phyloP scores from a whole-genome alignment of 2,329 filamentous ascomycete genomes.

The Pleomassaria siparia region DNA sequence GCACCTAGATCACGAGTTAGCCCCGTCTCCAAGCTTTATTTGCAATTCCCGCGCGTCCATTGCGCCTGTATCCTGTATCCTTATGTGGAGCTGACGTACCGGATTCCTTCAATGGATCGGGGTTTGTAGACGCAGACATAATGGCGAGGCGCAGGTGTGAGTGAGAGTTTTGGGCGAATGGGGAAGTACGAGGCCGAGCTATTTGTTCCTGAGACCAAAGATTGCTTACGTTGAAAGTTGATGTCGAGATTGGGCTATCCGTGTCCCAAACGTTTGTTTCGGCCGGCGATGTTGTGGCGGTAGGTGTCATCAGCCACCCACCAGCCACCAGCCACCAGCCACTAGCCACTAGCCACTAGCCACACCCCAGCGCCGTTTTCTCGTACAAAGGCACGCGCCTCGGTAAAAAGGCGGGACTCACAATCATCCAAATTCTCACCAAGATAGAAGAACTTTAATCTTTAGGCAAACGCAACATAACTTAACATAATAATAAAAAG shows the following conservation, averaged over 20 bases:
- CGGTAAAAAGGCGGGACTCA: too few species aligned
- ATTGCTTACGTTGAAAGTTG: slow-evolving; percentile 17
- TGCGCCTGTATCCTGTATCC: neutral
- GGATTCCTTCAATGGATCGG: slow-evolving; percentile 35
- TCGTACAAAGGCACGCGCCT: too few species aligned
- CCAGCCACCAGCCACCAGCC: too few species aligned
- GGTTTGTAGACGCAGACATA: slow-evolving; percentile 33
- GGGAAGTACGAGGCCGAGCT: neutral
- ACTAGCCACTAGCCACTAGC: too few species aligned
- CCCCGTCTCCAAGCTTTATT: slow-evolving; percentile 2
- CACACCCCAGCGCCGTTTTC: too few species aligned
- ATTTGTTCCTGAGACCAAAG: neutral
- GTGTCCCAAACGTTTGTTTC: slow-evolving; percentile 37
- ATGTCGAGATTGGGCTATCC: slow-evolving; percentile 36
- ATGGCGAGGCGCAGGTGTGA: slow-evolving; percentile 11
- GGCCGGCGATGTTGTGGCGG: slow-evolving; percentile 16
- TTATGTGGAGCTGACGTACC: slow-evolving; percentile 42
- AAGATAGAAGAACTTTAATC: too few species aligned
- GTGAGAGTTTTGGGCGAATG: slow-evolving; percentile 3
- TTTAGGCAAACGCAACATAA: too few species aligned
- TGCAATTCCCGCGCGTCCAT: slow-evolving; percentile 11
- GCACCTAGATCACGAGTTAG: slow-evolving; percentile 28
- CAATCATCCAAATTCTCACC: too few species aligned
- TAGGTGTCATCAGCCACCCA: slow-evolving; percentile 22
- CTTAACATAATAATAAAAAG: too few species aligned